These are phyloP conservation scores for Aspergillus ostianus DNA, from an alignment of 495 filamentous ascomycete species.

Conservation along the genomic window DNA sequence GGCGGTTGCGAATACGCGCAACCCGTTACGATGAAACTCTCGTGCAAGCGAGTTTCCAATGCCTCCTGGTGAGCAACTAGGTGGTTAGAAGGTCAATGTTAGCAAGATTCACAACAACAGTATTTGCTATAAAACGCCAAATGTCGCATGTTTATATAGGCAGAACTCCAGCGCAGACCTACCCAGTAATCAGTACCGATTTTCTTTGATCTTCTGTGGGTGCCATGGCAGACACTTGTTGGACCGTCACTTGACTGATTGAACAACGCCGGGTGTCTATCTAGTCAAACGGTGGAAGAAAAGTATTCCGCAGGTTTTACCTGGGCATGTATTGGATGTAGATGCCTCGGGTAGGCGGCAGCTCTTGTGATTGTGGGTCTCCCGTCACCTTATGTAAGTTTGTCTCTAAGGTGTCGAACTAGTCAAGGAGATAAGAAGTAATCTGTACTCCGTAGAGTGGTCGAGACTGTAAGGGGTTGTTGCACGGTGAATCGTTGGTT, in stretches of 20 bases:
- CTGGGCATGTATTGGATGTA: no score
- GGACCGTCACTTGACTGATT: background rate
- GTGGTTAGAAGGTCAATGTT: slow-evolving; percentile 1
- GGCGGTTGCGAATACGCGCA: slow-evolving; percentile 58
- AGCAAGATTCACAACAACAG: background rate
- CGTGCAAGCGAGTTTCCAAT: slow-evolving; percentile 58
- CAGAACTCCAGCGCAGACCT: slow-evolving; percentile 13
- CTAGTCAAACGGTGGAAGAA: no score
- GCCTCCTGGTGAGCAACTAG: slow-evolving; percentile 54
- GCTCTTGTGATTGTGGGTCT: no score
- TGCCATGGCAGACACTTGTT: slow-evolving; percentile 16
- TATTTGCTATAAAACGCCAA: background rate
- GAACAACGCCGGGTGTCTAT: no score
- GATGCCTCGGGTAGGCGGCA: no score
- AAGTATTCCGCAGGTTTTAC: no score
- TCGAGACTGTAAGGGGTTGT: no score
- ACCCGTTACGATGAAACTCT: slow-evolving; percentile 51
- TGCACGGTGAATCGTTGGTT: no score
- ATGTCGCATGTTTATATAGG: background rate
- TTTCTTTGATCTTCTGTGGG: slow-evolving; percentile 32
- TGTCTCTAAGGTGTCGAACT: no score
- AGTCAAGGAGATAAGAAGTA: no score
- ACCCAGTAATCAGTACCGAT: slow-evolving; percentile 50
- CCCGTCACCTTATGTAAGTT: no score
- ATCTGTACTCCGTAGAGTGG: no score